A percentile compares a stretch with the other conserved stretches of the same genome.
phyloP scores from a whole-genome alignment of 1,139 yeast genomes.

The Saccharomyces hybrid region DNA sequence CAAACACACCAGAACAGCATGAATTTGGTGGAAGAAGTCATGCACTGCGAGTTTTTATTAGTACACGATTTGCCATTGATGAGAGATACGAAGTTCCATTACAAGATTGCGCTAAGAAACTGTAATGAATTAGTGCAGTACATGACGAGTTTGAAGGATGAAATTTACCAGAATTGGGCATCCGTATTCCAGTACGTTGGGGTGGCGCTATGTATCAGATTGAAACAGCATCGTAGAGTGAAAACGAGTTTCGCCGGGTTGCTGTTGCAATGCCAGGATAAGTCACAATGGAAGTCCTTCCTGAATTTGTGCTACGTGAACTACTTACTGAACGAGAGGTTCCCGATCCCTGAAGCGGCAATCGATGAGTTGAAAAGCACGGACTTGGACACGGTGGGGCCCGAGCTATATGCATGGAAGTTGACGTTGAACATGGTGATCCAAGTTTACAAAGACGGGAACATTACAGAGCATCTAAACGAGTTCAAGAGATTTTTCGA shows the following conservation, averaged over 20 bases:
- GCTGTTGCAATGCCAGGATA: neutral
- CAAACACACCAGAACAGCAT: constrained; percentile 13
- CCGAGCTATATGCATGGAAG: constrained; percentile 21
- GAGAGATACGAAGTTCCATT: constrained; percentile 15
- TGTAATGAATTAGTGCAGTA: constrained; percentile 16
- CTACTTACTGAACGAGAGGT: constrained; percentile 14
- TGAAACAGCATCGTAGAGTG: constrained; percentile 10
- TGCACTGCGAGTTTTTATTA: constrained; percentile 20
- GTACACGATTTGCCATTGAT: constrained; percentile 18
- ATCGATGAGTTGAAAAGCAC: constrained; percentile 6
- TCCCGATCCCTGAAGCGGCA: constrained; percentile 9
- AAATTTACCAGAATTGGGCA: constrained; percentile 12
- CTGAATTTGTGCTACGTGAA: constrained; percentile 5
- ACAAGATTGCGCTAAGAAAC: constrained; percentile 20
- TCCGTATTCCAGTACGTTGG: constrained; percentile 16
- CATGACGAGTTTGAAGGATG: constrained; percentile 4
- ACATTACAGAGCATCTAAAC: constrained; percentile 21
- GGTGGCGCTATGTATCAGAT: constrained; percentile 7
- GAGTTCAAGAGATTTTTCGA: constrained; percentile 24
- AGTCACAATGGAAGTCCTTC: constrained; percentile 6
- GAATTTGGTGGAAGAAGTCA: constrained; percentile 13
- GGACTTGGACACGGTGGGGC: constrained; percentile 7
- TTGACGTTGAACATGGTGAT: constrained; percentile 18
- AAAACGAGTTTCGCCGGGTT: constrained; percentile 7
- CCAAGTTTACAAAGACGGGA: constrained; percentile 21